Evolutionary conservation across 441 rosid genomes (phyloP).

Genomic region (Pelargonium myrrhifolium): DNA sequence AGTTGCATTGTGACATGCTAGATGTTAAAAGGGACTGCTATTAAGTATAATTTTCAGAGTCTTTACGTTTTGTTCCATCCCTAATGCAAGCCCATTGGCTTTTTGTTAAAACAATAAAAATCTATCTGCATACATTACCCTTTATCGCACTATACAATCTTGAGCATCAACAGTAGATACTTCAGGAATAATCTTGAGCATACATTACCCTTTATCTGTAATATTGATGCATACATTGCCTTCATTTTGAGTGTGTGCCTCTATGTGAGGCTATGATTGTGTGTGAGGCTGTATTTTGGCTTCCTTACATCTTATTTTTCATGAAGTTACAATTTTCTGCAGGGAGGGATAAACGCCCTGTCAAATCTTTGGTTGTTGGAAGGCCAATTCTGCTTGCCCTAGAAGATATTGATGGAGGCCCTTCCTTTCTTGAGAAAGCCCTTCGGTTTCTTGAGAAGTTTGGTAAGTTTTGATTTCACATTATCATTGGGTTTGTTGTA

Average conservation of each 20-base stretch:
- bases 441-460: constrained; percentile 82
- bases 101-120: not conserved
- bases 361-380: constrained; percentile 93
- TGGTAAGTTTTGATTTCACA: constrained; percentile 47
- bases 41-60: not conserved
- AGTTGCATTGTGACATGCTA: not conserved
- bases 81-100: not conserved
- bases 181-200: not conserved
- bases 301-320: not conserved
- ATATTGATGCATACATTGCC: not conserved
- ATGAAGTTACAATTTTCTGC: constrained; percentile 8
- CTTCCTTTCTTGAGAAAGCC: constrained; percentile 98
- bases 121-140: not conserved
- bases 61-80: not conserved
- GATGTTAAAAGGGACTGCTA: not conserved
- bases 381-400: constrained; percentile 98
- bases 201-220: no score
- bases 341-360: constrained; percentile 91
- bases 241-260: not conserved
- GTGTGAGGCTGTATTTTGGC: not conserved
- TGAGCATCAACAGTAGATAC: not conserved
- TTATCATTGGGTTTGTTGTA: constrained; percentile 10
- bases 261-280: not conserved
- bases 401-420: constrained; percentile 98
- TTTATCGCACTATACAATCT: not conserved